Conservation (phyloP, 257 asterid genomes). For the Ballota nigra region DNA sequence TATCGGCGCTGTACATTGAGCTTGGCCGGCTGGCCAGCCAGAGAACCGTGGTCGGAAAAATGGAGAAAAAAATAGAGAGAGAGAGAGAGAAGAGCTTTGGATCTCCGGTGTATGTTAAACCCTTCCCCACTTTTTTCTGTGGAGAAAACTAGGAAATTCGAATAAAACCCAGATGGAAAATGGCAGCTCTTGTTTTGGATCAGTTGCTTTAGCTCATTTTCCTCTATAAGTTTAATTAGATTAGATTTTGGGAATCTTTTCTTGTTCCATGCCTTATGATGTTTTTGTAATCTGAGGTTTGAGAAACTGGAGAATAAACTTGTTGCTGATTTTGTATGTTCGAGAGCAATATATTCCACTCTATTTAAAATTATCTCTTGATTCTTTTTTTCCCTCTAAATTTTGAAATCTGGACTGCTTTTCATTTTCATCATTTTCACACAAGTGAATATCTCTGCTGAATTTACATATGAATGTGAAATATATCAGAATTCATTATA, state of each 20-base stretch:
- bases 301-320: not conserved
- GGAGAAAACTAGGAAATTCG: not conserved
- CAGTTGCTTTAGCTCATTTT: conserved; percentile 7
- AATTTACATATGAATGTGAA: too few relatives aligned
- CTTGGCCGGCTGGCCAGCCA: conserved; percentile 15
- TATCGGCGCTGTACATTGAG: conserved; percentile 13
- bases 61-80: not conserved
- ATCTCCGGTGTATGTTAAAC: not conserved
- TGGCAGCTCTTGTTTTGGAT: conserved; percentile 18
- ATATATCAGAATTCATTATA: too few relatives aligned
- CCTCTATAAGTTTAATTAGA: not conserved
- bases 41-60: not conserved
- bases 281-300: not conserved
- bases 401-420: not conserved
- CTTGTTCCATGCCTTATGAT: conserved; percentile 2
- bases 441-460: not conserved
- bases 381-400: too few relatives aligned
- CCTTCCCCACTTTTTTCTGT: not conserved
- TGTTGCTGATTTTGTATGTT: not conserved
- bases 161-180: not conserved
- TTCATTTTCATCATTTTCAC: too few relatives aligned
- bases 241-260: too few relatives aligned
- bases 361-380: too few relatives aligned
- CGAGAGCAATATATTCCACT: not conserved
- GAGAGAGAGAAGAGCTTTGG: not conserved